Evolutionary conservation across 345 rosid genomes (phyloP), one percentile per base, ranked within the genome.

Genomic region (thale cress (Arabidopsis thaliana)): DNA sequence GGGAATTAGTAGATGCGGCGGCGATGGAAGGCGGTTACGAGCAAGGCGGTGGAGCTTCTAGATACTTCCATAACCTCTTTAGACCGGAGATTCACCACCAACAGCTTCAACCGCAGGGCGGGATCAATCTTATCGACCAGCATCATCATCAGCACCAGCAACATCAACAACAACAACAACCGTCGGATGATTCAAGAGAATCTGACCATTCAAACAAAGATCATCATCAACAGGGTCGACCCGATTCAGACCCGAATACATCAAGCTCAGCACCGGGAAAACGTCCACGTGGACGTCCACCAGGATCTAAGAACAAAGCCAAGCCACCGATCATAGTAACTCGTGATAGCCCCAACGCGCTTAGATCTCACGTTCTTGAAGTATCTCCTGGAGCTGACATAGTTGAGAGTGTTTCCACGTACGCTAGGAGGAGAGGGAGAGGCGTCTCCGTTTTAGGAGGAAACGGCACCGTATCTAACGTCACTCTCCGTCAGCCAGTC

Each of bases 241-340:
- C 76, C 23, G 81, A 81, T 57, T 69, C 81, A 11, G 81, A 81
- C 59, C 78, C 66, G 28, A 72, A 69, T 57, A 83, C 85, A 56
- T 79, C 64, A 69, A 55, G 78, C 53, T 75, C 83, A 61, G 45
- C 76, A 33, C 38, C 69, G 7, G 77, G 67, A 9, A 89, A 88
- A 67, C 89, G 96, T 23, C 96, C 91, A 10, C 85, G 96, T 34
- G 96, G 96, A 41, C 88, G 96, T 33, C 96, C 96, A 16, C 70
- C 96, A 0, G 96, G 96, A 46, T 90, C 96, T 53, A 90, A 87
- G 82, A 88, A 88, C 87, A 88, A 87, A 53, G 81, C 89, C 0
- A 90, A 83, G 71, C 90, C 96, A 1, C 96, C 96, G 8, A 85
- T 90, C 62, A 80, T 90, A 20, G 88, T 90, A 42, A 83, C 90